Percentiles rank a stretch among this genome's conserved stretches.
Evolutionary conservation across 1,284 basidiomycete genomes (phyloP).

Genomic region (Ganoderma boninense): DNA sequence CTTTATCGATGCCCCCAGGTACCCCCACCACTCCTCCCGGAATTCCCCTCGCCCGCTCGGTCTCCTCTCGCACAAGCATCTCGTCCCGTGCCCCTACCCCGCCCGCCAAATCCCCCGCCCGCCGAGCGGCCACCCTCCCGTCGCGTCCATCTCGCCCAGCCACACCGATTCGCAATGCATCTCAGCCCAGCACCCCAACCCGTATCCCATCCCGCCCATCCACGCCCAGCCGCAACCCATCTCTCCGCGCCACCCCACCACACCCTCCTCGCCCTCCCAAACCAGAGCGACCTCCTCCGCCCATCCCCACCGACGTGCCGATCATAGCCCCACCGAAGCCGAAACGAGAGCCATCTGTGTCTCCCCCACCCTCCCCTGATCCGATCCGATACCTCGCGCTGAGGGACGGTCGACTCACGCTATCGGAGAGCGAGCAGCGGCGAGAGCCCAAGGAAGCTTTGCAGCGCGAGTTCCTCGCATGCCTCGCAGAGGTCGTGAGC

Average conservation of each 20-base stretch:
- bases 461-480: conserved; percentile 28
- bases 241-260: not conserved
- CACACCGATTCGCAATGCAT: not conserved
- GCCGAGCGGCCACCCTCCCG: conserved; percentile 5
- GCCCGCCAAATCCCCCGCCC: conserved; percentile 13
- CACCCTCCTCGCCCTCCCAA: conserved; percentile 4
- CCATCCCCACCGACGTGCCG: not conserved
- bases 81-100: conserved; percentile 20
- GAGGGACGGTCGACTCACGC: conserved; percentile 19
- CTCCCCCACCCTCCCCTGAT: not conserved
- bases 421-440: conserved; percentile 16
- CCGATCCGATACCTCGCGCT: conserved; percentile 19
- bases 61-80: conserved; percentile 9
- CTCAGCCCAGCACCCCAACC: too few relatives aligned
- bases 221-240: not conserved
- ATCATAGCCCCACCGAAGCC: conserved; percentile 4
- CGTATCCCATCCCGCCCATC: conserved; percentile 1
- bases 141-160: conserved; percentile 2
- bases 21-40: not conserved
- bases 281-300: conserved; percentile 13
- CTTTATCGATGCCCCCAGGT: not conserved
- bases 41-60: conserved; percentile 6
- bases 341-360: not conserved
- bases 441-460: conserved; percentile 23
- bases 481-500: conserved; percentile 23